A percentile compares a stretch with the other conserved stretches of the same genome.
These are phyloP conservation scores for Zymoseptoria crescenta DNA, from an alignment of 2,329 filamentous ascomycete species.

Conservation along the genomic window DNA sequence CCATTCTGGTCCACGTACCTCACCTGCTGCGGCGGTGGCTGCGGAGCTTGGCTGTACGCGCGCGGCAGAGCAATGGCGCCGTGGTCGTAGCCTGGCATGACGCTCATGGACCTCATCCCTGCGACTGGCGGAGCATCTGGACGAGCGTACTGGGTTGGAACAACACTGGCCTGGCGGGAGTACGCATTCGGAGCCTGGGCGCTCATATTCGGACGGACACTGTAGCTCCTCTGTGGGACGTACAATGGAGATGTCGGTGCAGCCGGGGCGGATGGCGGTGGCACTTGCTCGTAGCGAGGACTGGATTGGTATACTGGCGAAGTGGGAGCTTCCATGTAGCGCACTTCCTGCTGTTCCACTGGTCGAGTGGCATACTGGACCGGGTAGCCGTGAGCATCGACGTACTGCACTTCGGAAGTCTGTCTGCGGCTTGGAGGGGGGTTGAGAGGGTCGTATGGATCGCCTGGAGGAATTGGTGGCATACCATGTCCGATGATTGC, in stretches of 20 bases:
- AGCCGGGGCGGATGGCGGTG: constrained; percentile 13
- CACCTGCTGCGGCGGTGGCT: constrained; percentile 16
- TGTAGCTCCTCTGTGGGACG: constrained; percentile 22
- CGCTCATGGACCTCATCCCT: constrained; percentile 32
- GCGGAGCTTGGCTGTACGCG: constrained; percentile 14
- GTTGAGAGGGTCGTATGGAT: constrained; percentile 29
- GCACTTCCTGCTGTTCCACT: constrained; percentile 9
- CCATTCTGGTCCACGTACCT: constrained; percentile 38
- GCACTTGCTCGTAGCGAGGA: constrained; percentile 15
- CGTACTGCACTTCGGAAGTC: constrained; percentile 20
- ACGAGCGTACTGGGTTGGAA: constrained; percentile 33
- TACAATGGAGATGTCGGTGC: constrained; percentile 25
- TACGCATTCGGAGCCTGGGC: constrained; percentile 19
- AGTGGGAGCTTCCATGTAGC: constrained; percentile 20
- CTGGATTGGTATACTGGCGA: constrained; percentile 20
- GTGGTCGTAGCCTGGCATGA: constrained; percentile 30
- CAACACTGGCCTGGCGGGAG: constrained; percentile 32
- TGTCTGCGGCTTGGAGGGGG: constrained; percentile 18
- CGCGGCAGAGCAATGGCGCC: constrained; percentile 3
- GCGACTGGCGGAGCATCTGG: constrained; percentile 11
- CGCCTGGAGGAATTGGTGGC: constrained; percentile 31
- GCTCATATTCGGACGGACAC: constrained; percentile 47
- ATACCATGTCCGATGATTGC: constrained; percentile 27
- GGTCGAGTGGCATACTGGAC: constrained; percentile 16
- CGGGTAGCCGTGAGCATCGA: constrained; percentile 23